Base-by-base conservation (phyloP, 140 eudicot species). In the Anethum foeniculum region DNA sequence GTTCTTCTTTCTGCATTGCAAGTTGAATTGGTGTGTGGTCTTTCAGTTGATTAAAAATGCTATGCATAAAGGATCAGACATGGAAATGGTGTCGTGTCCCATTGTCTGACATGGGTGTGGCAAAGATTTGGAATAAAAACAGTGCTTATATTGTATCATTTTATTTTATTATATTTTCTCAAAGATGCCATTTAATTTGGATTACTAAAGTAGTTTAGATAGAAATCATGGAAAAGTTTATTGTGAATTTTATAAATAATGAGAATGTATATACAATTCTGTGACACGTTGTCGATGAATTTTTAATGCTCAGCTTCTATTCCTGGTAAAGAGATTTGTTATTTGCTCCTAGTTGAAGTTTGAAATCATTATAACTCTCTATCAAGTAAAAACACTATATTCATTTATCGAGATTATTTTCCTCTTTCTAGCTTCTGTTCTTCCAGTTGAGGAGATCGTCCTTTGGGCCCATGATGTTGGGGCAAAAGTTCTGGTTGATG, bases 381-480 rank as follows among this genome's bases (percentile, higher is more conserved):
- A 60, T 60, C 27, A 60, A 11, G 30, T n/a, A 19, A 51, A n/a
- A 0, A 6, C 27, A 56, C 27, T 21, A 21, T 78, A 11, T 43
- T 41, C 30, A 27, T 79, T 43, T 6, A 9, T 80, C 68, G 52
- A 16, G 46, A 62, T 23, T 36, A 7, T 39, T 79, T 13, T 65
- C 58, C 6, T 56, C 43, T 77, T 44, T 83, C 76, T 84, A 95
- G 99, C 97, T 79, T 95, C 97, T 77, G 87, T 85, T 90, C 97
- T 96, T 51, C 99, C 98, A 30, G 72, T 93, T 23, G 84, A 88
- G 58, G 97, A 96, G 65, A 76, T 96, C 21, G 94, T 90, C 41
- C 48, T 81, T 75, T 93, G 92, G 90, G 98, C 98, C 75, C 99
- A 96, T 85, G 89, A 85, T 79, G 91, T 91, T 90, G 99, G 99